A percentile compares a stretch with the other conserved stretches of the same genome.
These are phyloP conservation scores for Termitomyces sp. DNA, from an alignment of 768 basidiomycete genomes.

Conservation along the genomic window DNA sequence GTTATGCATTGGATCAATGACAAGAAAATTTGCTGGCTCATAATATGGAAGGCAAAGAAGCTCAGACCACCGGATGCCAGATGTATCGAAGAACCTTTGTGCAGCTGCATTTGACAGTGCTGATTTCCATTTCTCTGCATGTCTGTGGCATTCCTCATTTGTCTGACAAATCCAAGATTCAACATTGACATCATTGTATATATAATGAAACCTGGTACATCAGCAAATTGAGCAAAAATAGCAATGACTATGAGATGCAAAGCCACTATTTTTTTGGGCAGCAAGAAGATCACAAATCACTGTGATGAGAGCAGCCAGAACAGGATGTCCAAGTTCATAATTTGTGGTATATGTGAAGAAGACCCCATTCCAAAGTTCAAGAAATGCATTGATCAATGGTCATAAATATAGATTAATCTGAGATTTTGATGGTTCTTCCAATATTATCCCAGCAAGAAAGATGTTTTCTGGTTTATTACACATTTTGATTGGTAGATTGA, in stretches of 20 bases:
- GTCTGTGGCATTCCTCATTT: too few relatives aligned
- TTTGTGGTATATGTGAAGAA: slow-evolving; percentile 1
- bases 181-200: not conserved
- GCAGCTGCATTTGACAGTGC: too few relatives aligned
- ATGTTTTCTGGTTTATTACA: too few relatives aligned
- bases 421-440: not conserved
- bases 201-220: not conserved
- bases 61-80: too few relatives aligned
- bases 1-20: slow-evolving; percentile 27
- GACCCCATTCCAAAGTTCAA: slow-evolving; percentile 8
- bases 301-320: too few relatives aligned
- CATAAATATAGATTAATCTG: slow-evolving; percentile 19
- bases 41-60: too few relatives aligned
- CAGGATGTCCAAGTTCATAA: not conserved
- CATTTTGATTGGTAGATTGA: slow-evolving; percentile 26
- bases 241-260: too few relatives aligned
- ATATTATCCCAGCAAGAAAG: too few relatives aligned
- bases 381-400: slow-evolving; percentile 22
- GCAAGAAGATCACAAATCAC: slow-evolving; percentile 27
- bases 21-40: too few relatives aligned
- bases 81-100: too few relatives aligned
- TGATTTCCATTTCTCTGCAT: too few relatives aligned
- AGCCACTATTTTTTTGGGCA: slow-evolving; percentile 11
- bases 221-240: too few relatives aligned
- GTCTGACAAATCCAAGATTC: slow-evolving; percentile 17